Conservation (phyloP, 2,329 filamentous ascomycete genomes). For the Aureobasidium sp. region DNA sequence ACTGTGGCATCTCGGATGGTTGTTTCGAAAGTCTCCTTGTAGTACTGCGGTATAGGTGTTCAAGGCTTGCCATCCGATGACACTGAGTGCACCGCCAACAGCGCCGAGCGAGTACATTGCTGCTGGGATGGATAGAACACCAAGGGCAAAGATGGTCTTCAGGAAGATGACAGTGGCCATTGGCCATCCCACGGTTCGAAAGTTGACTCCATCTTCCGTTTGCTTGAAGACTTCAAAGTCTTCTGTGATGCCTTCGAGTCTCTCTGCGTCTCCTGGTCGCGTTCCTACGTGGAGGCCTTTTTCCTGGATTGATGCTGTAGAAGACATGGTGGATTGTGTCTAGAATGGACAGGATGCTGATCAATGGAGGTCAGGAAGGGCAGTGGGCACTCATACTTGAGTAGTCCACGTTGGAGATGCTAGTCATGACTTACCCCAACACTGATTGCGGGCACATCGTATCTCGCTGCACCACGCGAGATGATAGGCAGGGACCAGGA, state of each 20-base stretch:
- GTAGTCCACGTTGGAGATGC: background rate
- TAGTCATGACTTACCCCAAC: conserved; percentile 2
- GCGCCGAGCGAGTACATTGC: conserved; percentile 44
- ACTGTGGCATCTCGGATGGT: conserved; percentile 45
- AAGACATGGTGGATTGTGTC: background rate
- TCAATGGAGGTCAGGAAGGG: background rate
- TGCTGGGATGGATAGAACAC: conserved; percentile 44
- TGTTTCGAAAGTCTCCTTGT: conserved; percentile 46
- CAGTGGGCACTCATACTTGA: background rate
- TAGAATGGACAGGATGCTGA: background rate
- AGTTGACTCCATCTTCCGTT: conserved; percentile 43
- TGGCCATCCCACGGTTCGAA: conserved; percentile 48
- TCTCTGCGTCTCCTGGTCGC: conserved; percentile 32
- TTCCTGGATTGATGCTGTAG: background rate
- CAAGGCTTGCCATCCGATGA: conserved; percentile 42
- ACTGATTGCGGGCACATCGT: background rate
- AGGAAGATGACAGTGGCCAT: conserved; percentile 47
- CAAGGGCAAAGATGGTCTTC: conserved; percentile 42
- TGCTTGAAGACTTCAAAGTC: conserved; percentile 46
- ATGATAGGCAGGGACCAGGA: background rate
- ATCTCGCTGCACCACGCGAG: background rate
- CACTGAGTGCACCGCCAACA: conserved; percentile 41
- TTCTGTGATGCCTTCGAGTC: conserved; percentile 37
- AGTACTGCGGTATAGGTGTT: conserved; percentile 45
- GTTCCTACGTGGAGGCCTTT: background rate